Base-by-base conservation (phyloP, 2,329 filamentous ascomycete species). In the Exophiala dermatitidis region DNA sequence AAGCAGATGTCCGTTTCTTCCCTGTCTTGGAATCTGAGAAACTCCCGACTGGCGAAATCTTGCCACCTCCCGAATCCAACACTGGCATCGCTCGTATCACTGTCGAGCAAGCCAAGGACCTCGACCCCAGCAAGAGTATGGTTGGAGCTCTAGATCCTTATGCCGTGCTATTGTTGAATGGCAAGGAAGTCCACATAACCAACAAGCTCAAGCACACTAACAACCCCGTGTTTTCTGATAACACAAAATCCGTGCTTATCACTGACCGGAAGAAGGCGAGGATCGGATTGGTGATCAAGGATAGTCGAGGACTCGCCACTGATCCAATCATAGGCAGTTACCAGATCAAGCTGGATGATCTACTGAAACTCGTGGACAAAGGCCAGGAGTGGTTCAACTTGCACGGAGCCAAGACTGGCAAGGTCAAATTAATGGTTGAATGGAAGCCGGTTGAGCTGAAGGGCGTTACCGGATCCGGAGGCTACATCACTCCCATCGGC, bases 381-480 rank as follows among this genome's bases (percentile, higher is more conserved):
- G 91, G 93, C 40, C 88, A 95, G 64, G 90, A 97, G 63, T 98
- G 93, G 93, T 98, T 90, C 75, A 88, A 90, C 58, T 78, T 98
- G 30, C 78, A 86, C 42, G 88, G 88, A 5, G 84, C 81, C 48
- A 87, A 89, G 66, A 85, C 82, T 26, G 93, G 93, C 31, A 86
- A 90, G 61, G 89, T 83, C 55, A 96, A 97, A 73, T 82, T 98
- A 79, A 86, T 81, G 67, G 79, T 94, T 2, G 86, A 96, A 64
- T 98, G 94, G 94, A 95, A 93, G 68, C 91, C 93, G 1, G 90
- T 98, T 28, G 86, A 87, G 4, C 77, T 98, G 50, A 85, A 86
- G 53, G 91, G 91, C 29, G 72, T 83, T 5, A 83, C 83, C 43
- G 84, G 87, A 50, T 89, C 87, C 50, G 88, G 88, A 47, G 93